Base-by-base conservation (phyloP, 495 filamentous ascomycete species). In the Beverwykella pulmonaria region DNA sequence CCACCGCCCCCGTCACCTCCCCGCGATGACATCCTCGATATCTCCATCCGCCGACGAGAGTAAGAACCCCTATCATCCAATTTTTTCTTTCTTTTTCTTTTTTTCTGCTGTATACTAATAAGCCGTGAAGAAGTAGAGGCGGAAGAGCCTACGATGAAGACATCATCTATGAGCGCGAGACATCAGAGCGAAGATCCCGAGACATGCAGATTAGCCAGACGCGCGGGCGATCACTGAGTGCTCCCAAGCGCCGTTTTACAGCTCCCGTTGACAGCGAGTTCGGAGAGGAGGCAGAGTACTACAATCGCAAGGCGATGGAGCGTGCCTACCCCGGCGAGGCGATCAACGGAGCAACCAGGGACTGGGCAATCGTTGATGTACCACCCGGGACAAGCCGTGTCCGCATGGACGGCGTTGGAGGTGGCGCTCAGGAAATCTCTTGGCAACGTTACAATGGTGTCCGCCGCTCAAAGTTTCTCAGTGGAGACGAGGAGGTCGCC, bases 361-460 rank as follows among this genome's bases (percentile, higher is more conserved):
- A 90, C 71, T 92, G 90, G 85, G 80, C 83, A 55, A 90, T 92
- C 59, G 84, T 92, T 22, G 90, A 93, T 75, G 88, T 93, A 6
- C 90, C 90, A 5, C 88, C 89, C 15, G 90, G 90, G 57, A 93
- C 89, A 0, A 84, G 88, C 74, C 81, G 88, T 41, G 89, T 93
- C 47, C 80, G 80, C 41, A 87, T 93, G 83, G 88, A 93, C 70
- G 88, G 89, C 62, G 81, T 83, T 20, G 89, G 89, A 27, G 88
- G 88, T 50, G 88, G 77, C 47, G 74, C 75, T 20, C 82, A 88
- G 69, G 89, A 91, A 67, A 83, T 90, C 34, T 88, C 85, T 36
- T 92, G 90, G 90, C 81, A 85, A 71, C 83, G 86, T 60, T 91
- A 92, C 73, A 90, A 90, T 72, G 90, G 90, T 29, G 87, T 91